Conservation (phyloP, 345 rosid genomes). For the Populus nigra region DNA sequence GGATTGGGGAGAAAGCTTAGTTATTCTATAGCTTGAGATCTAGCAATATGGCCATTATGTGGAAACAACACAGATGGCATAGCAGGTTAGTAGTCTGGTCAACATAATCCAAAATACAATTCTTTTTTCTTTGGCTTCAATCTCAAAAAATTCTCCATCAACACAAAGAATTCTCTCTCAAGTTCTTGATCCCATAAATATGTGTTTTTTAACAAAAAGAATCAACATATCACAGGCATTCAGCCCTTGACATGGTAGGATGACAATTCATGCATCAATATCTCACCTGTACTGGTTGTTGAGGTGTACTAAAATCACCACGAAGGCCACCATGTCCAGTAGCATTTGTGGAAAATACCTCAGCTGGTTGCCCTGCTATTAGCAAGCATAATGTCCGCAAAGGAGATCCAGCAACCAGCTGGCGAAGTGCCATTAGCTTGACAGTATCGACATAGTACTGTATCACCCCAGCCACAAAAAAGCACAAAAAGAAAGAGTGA, state of each 20-base stretch:
- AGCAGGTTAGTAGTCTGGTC: not conserved
- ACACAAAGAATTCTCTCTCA: not conserved
- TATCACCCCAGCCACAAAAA: conserved; percentile 24
- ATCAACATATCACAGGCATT: conserved; percentile 2
- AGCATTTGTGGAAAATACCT: conserved; percentile 59
- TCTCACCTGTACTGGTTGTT: conserved; percentile 62
- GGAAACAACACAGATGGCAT: not conserved
- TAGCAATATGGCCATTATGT: not conserved
- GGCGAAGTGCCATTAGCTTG: conserved; percentile 92
- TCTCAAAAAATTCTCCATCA: not conserved
- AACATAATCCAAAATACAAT: not conserved
- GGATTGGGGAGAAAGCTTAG: not conserved
- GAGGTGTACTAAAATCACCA: conserved; percentile 36
- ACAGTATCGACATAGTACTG: conserved; percentile 94
- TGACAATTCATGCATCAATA: conserved; percentile 4
- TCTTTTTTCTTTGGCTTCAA: not conserved
- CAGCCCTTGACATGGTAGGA: not conserved
- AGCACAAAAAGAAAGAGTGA: conserved; percentile 1
- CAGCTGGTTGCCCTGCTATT: conserved; percentile 96
- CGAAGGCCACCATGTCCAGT: conserved; percentile 34
- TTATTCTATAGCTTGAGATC: not conserved
- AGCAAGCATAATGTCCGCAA: conserved; percentile 92
- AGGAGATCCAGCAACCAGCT: conserved; percentile 92
- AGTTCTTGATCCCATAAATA: not conserved
- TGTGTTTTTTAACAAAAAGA: not conserved